These are phyloP conservation scores for Hymenoscyphus albidus DNA, from an alignment of 2,329 filamentous ascomycete species.

Conservation along the genomic window DNA sequence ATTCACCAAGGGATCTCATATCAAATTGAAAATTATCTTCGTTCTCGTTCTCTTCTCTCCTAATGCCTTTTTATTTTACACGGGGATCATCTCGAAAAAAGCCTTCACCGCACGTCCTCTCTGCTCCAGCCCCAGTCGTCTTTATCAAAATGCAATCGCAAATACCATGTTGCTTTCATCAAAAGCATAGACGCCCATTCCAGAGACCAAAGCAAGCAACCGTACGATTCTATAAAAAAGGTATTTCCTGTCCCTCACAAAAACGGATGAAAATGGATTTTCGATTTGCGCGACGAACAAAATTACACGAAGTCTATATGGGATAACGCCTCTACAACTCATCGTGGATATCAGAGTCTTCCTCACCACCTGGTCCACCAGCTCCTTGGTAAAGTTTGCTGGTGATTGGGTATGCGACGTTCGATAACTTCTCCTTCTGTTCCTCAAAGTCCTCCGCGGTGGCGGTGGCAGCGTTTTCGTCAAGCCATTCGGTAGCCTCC, in stretches of 20 bases:
- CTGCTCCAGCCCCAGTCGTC: neutral
- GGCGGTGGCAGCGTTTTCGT: constrained; percentile 85
- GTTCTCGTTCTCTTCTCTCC: neutral
- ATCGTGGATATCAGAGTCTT: constrained; percentile 68
- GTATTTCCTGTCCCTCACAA: neutral
- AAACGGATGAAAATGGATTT: constrained; percentile 1
- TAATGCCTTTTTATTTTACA: constrained; percentile 1
- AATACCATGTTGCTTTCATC: neutral
- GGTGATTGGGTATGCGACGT: constrained; percentile 96
- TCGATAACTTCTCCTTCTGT: constrained; percentile 98
- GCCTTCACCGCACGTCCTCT: neutral
- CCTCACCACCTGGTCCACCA: constrained; percentile 60
- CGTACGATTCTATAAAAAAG: neutral
- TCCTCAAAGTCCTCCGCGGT: constrained; percentile 95
- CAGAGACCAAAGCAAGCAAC: neutral
- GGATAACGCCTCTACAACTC: constrained; percentile 61
- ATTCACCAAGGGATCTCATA: neutral
- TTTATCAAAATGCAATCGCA: neutral
- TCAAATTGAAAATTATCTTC: neutral
- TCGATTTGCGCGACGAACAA: constrained; percentile 2
- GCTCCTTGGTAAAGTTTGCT: constrained; percentile 84
- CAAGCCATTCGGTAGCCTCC: constrained; percentile 94
- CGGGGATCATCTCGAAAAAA: neutral
- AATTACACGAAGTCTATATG: constrained; percentile 5
- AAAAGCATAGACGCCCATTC: neutral